Base-by-base conservation (phyloP, 139 green algal species). In the Limnomonas spitsbergensis region DNA sequence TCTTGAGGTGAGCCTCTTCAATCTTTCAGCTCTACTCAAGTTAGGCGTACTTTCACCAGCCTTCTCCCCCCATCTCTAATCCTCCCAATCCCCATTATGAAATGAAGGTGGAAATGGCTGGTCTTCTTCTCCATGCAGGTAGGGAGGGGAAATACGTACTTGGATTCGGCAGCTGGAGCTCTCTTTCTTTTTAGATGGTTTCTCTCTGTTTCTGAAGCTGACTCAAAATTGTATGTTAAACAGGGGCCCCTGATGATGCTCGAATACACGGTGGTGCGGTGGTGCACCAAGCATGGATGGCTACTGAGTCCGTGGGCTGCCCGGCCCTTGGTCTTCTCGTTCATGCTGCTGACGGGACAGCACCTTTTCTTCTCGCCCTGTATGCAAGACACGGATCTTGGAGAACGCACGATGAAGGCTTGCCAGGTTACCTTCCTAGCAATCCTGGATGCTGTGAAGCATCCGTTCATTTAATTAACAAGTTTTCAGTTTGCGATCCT, bases 31-130 rank as follows among this genome's bases (percentile, higher is more conserved):
- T n/a, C n/a, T n/a, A n/a, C n/a, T n/a, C n/a, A n/a, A n/a, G n/a
- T n/a, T n/a, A n/a, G n/a, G n/a, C n/a, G n/a, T n/a, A n/a, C n/a
- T n/a, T n/a, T n/a, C n/a, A n/a, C n/a, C n/a, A n/a, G n/a, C n/a
- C n/a, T n/a, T n/a, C n/a, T n/a, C n/a, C n/a, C n/a, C n/a, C n/a
- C n/a, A n/a, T n/a, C n/a, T n/a, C n/a, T n/a, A n/a, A n/a, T n/a
- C n/a, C n/a, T n/a, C n/a, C n/a, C n/a, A n/a, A n/a, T n/a, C n/a
- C n/a, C n/a, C n/a, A n/a, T n/a, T n/a, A n/a, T n/a, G n/a, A n/a
- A n/a, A n/a, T n/a, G n/a, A n/a, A n/a, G 24, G 37, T 76, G 69
- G 69, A 76, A 76, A 29, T 76, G 69, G 69, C 34, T 52, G 34
- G 61, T 72, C 9, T 39, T 34, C 29, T 72, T 37, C 9, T 36